A percentile compares a stretch with the other conserved stretches of the same genome.
phyloP scores from a whole-genome alignment of 345 rosid genomes.

The Euclidium syriacum region DNA sequence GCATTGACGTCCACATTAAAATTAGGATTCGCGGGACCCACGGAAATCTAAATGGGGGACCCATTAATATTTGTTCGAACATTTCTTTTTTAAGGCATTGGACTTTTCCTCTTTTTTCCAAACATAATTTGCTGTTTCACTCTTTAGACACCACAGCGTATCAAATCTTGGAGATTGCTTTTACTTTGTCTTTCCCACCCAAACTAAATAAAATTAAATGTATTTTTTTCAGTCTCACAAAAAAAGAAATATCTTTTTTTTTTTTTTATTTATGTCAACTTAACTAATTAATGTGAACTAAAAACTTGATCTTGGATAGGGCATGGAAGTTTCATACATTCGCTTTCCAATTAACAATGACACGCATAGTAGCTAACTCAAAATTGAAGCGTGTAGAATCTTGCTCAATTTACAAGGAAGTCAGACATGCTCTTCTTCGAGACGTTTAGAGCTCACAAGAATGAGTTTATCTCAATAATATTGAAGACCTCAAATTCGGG shows the following conservation, averaged over 20 bases:
- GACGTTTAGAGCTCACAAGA: no score
- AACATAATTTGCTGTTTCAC: constrained; percentile 32
- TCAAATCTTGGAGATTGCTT: constrained; percentile 50
- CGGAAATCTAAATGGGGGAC: constrained; percentile 46
- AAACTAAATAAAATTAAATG: background rate
- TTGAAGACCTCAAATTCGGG: no score
- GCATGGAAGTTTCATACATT: no score
- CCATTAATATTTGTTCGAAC: constrained; percentile 29
- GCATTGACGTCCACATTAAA: constrained; percentile 27
- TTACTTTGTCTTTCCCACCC: constrained; percentile 33
- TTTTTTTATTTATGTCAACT: background rate
- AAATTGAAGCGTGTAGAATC: no score
- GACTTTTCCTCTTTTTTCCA: constrained; percentile 38
- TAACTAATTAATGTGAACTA: background rate
- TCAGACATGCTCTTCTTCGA: no score
- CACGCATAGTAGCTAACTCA: no score
- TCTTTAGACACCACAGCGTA: constrained; percentile 41
- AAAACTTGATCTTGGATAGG: no score
- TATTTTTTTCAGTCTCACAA: background rate
- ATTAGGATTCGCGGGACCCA: constrained; percentile 48
- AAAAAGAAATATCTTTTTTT: background rate
- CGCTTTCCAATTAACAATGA: no score
- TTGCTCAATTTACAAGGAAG: no score
- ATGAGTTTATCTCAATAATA: no score
- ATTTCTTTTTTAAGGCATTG: constrained; percentile 28